Base-by-base conservation (phyloP, 2,329 filamentous ascomycete species). In the Hypoxylon sp. region DNA sequence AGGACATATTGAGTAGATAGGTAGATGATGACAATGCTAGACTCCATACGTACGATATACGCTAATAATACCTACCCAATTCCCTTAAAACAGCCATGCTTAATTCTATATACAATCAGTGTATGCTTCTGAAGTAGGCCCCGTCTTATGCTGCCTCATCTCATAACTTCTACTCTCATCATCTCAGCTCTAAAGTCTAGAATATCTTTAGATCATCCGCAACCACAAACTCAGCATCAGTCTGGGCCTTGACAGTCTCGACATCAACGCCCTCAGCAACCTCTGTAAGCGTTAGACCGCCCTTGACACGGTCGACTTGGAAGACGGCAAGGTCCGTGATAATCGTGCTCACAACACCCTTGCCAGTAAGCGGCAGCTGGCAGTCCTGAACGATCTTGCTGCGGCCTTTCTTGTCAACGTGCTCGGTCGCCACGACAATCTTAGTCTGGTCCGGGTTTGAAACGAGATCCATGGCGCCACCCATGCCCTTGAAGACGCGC, bases 401-500 rank as follows among this genome's bases (percentile, higher is more conserved):
- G 1, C 84, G 84, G 14, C 90, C 90, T 70, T 90, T 87, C 79
- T 90, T 91, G 69, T 89, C 89, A 0, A 88, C 85, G 73, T 92
- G 90, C 74, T 90, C 89, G 2, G 89, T 91, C 0, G 89, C 86
- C 2, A 91, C 88, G 3, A 92, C 88, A 70, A 92, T 90, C 82
- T 91, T 91, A 70, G 90, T 92, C 73, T 85, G 83, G 70, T 90
- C 87, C 0, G 90, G 90, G 78, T 91, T 91, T 37, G 87, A 89
- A 9, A 92, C 88, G 6, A 92, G 80, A 75, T 92, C 90, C 90
- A 92, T 92, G 16, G 90, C 90, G 27, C 90, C 90, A 65, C 93
- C 93, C 89, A 96, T 96, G 16, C 93, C 93, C 84, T 96, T 96
- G 80, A 94, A 89, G 9, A 93, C 88, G 79, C 95, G 96, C 23